phyloP scores from a whole-genome alignment of 371 early-diverging fungal species.

The Syncephalastrum contaminatum region DNA sequence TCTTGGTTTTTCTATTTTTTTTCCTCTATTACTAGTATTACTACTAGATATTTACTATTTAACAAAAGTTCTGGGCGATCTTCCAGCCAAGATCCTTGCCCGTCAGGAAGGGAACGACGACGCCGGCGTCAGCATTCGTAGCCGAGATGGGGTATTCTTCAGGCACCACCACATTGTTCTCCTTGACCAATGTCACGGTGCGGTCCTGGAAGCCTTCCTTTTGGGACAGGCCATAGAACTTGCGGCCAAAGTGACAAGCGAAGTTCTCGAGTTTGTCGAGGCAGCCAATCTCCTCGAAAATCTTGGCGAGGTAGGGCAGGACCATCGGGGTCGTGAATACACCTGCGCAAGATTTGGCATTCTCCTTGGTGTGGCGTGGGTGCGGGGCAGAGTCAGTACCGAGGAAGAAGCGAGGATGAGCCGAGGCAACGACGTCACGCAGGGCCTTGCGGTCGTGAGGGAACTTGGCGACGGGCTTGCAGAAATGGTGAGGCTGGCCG shows the following conservation, averaged over 20 bases:
- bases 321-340: slow-evolving; percentile 90
- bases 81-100: slow-evolving; percentile 73
- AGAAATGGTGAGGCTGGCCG: slow-evolving; percentile 92
- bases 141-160: slow-evolving; percentile 47
- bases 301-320: slow-evolving; percentile 82
- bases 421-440: slow-evolving; percentile 77
- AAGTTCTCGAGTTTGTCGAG: slow-evolving; percentile 79
- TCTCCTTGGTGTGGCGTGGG: slow-evolving; percentile 83
- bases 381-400: slow-evolving; percentile 98
- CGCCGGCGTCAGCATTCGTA: slow-evolving; percentile 55
- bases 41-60: slow-evolving; percentile 4
- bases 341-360: slow-evolving; percentile 83
- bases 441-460: slow-evolving; percentile 92
- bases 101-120: slow-evolving; percentile 89
- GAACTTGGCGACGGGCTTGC: slow-evolving; percentile 98
- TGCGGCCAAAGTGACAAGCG: slow-evolving; percentile 80
- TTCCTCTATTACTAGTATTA: slow-evolving; percentile 1
- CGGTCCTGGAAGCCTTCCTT: slow-evolving; percentile 51
- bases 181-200: slow-evolving; percentile 55
- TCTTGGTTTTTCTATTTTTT: slow-evolving; percentile 3
- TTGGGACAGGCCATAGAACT: slow-evolving; percentile 76
- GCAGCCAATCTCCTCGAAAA: slow-evolving; percentile 85
- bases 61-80: slow-evolving; percentile 49
- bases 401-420: slow-evolving; percentile 94
- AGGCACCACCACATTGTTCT: slow-evolving; percentile 54